A percentile compares a stretch with the other conserved stretches of the same genome.
phyloP scores from a whole-genome alignment of 805 yeast species.

The Cyberlindnera bimundalis region DNA sequence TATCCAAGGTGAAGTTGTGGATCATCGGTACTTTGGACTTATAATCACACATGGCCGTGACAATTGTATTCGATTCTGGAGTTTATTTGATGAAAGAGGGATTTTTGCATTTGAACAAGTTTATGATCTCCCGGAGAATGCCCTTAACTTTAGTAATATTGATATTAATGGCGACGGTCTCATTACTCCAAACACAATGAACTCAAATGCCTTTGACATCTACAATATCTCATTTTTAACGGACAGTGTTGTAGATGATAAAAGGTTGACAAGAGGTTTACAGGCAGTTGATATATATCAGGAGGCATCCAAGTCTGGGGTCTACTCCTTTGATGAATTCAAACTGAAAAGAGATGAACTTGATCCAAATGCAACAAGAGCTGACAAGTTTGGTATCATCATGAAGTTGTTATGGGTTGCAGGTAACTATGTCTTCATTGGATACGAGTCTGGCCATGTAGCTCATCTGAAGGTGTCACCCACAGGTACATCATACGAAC shows the following conservation, averaged over 20 bases:
- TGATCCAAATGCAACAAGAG: conserved; percentile 16
- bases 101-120: conserved; percentile 15
- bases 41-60: conserved; percentile 69
- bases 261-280: conserved; percentile 21
- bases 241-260: conserved; percentile 16
- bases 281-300: conserved; percentile 24
- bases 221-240: conserved; percentile 37
- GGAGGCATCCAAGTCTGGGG: conserved; percentile 12
- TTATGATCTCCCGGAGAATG: conserved; percentile 63
- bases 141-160: conserved; percentile 70
- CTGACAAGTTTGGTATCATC: conserved; percentile 55
- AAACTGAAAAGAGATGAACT: conserved; percentile 8
- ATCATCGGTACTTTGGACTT: conserved; percentile 34
- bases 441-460: conserved; percentile 74
- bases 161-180: conserved; percentile 36
- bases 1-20: conserved; percentile 18
- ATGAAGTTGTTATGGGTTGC: conserved; percentile 51
- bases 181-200: conserved; percentile 60
- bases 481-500: conserved; percentile 2
- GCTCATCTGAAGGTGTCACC: conserved; percentile 29
- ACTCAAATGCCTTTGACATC: conserved; percentile 63
- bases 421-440: conserved; percentile 40
- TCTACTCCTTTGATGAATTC: conserved; percentile 19
- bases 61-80: conserved; percentile 49
- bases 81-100: conserved; percentile 21